Conservation (phyloP, 2,329 filamentous ascomycete genomes). For the Aspergillus tubingensis region DNA sequence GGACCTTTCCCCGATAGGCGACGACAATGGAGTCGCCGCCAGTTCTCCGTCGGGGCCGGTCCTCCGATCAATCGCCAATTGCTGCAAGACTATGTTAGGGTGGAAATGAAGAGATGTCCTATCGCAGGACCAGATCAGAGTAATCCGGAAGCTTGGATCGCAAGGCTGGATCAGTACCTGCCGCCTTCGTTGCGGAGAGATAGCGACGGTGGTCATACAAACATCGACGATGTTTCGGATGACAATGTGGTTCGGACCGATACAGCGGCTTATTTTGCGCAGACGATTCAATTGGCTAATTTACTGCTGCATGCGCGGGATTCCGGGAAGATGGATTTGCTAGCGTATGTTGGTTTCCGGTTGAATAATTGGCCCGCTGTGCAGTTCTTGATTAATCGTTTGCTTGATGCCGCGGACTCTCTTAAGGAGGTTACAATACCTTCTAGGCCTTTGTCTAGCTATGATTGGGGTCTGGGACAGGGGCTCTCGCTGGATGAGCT, state of each 20-base stretch:
- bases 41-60: constrained; percentile 18
- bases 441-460: constrained; percentile 29
- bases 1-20: constrained; percentile 13
- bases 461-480: constrained; percentile 27
- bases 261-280: constrained; percentile 22
- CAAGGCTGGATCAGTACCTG: constrained; percentile 37
- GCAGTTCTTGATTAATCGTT: constrained; percentile 38
- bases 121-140: constrained; percentile 23
- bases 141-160: constrained; percentile 37
- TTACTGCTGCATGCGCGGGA: constrained; percentile 34
- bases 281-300: constrained; percentile 33
- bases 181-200: constrained; percentile 27
- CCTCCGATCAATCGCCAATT: constrained; percentile 23
- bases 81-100: constrained; percentile 18
- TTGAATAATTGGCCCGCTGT: constrained; percentile 45
- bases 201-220: neutral
- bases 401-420: constrained; percentile 41
- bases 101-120: constrained; percentile 18
- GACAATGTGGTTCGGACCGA: constrained; percentile 8
- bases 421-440: constrained; percentile 21
- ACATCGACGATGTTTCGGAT: constrained; percentile 2
- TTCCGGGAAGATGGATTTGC: constrained; percentile 35
- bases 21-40: constrained; percentile 28
- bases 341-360: constrained; percentile 43
- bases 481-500: constrained; percentile 34